Evolutionary conservation across 306 rosid species (phyloP).

Genomic region (Astragalus membranaceus): DNA sequence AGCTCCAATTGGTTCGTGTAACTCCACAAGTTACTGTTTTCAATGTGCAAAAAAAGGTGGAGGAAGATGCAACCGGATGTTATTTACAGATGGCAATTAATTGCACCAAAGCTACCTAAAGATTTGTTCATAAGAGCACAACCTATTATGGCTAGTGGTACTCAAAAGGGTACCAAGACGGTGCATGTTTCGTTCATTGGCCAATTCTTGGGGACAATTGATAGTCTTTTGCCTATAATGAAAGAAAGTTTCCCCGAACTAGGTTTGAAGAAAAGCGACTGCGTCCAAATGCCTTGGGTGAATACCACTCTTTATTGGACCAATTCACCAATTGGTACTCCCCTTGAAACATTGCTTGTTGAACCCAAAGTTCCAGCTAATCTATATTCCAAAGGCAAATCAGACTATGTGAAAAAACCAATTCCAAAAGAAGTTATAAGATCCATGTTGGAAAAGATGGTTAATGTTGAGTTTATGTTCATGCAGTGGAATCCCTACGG

Average conservation of each 20-base stretch:
- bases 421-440: conserved; percentile 15
- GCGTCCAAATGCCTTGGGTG: conserved; percentile 36
- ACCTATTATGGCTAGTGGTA: not conserved
- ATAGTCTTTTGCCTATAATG: conserved; percentile 21
- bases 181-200: conserved; percentile 25
- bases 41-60: conserved; percentile 18
- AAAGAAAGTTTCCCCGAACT: conserved; percentile 35
- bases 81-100: conserved; percentile 41
- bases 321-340: not conserved
- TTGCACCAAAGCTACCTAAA: conserved; percentile 26
- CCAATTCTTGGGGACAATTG: conserved; percentile 23
- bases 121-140: conserved; percentile 25
- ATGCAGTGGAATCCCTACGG: conserved; percentile 37
- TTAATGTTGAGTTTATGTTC: not conserved
- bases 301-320: conserved; percentile 24
- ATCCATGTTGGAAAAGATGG: conserved; percentile 6
- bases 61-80: conserved; percentile 34
- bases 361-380: not conserved
- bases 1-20: conserved; percentile 39
- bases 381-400: not conserved
- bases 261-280: conserved; percentile 31
- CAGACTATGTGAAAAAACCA: conserved; percentile 26
- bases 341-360: not conserved
- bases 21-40: conserved; percentile 51
- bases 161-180: not conserved